Conservation (phyloP, 257 asterid species). For the Capsicum pubescens region DNA sequence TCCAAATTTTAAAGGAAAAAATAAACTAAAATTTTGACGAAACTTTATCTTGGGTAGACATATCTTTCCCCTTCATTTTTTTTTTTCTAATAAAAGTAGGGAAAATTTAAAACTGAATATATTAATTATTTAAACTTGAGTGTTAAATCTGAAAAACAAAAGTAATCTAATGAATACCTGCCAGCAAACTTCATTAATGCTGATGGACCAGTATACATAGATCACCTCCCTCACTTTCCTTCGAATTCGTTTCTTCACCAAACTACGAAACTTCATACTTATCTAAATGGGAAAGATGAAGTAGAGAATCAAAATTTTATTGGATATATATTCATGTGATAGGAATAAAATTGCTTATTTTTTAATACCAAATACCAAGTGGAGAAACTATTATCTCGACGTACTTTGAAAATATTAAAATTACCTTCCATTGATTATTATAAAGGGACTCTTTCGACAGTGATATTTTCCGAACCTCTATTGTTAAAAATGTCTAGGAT, state of each 20-base stretch:
- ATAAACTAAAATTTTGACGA: background rate
- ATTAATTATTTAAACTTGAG: background rate
- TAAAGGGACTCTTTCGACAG: background rate
- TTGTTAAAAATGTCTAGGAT: background rate
- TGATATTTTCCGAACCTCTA: background rate
- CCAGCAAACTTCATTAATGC: no score
- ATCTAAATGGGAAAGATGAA: background rate
- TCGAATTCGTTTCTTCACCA: no score
- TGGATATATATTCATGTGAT: background rate
- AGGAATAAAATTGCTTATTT: background rate
- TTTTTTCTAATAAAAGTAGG: background rate
- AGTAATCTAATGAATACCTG: no score
- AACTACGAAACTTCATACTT: no score
- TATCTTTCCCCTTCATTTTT: no score
- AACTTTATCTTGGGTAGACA: background rate
- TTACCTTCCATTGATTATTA: background rate
- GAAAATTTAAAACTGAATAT: background rate
- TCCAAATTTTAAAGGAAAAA: background rate
- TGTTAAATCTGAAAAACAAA: no score
- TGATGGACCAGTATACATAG: no score
- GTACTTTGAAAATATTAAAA: background rate
- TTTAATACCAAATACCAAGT: background rate
- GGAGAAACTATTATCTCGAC: background rate
- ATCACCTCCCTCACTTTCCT: no score
- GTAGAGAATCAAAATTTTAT: background rate